Percentiles rank a stretch among this genome's conserved stretches.
phyloP scores from a whole-genome alignment of 495 filamentous ascomycete genomes.

The Amphirosellinia nigrospora region DNA sequence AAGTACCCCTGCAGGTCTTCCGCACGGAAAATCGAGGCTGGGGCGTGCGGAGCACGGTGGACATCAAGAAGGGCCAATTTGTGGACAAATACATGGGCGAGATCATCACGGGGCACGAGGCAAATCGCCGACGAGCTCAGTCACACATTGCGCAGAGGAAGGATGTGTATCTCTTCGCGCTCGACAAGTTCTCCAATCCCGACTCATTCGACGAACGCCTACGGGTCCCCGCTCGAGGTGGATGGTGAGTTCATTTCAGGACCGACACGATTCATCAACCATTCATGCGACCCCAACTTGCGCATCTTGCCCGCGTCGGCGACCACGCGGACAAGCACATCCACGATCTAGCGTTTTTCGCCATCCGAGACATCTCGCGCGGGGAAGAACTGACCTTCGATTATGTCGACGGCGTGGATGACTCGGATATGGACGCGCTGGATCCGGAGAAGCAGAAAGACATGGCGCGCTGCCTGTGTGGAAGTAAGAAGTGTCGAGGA shows the following conservation, averaged over 20 bases:
- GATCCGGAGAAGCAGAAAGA: constrained; percentile 53
- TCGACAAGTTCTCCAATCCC: constrained; percentile 76
- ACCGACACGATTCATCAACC: constrained; percentile 75
- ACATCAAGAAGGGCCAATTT: constrained; percentile 79
- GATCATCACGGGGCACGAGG: constrained; percentile 74
- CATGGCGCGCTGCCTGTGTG: constrained; percentile 71
- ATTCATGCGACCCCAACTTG: constrained; percentile 75
- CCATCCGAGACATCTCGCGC: constrained; percentile 68
- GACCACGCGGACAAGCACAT: constrained; percentile 75
- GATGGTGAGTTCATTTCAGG: constrained; percentile 63
- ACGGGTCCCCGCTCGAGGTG: constrained; percentile 53
- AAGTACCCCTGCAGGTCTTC: constrained; percentile 81
- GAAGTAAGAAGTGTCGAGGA: constrained; percentile 67
- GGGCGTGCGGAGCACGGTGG: constrained; percentile 73
- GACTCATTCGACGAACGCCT: constrained; percentile 52
- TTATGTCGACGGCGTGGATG: constrained; percentile 68
- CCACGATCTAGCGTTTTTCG: constrained; percentile 90
- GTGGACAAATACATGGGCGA: constrained; percentile 90
- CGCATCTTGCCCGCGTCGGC: constrained; percentile 78
- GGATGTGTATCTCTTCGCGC: constrained; percentile 78
- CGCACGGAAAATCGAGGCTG: constrained; percentile 78
- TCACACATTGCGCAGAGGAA: constrained; percentile 54
- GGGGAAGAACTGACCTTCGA: constrained; percentile 86
- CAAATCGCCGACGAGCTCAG: constrained; percentile 65
- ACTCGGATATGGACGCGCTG: constrained; percentile 54